Conservation (phyloP, 352 stramenopile species). For the Phytophthora sansomeana region DNA sequence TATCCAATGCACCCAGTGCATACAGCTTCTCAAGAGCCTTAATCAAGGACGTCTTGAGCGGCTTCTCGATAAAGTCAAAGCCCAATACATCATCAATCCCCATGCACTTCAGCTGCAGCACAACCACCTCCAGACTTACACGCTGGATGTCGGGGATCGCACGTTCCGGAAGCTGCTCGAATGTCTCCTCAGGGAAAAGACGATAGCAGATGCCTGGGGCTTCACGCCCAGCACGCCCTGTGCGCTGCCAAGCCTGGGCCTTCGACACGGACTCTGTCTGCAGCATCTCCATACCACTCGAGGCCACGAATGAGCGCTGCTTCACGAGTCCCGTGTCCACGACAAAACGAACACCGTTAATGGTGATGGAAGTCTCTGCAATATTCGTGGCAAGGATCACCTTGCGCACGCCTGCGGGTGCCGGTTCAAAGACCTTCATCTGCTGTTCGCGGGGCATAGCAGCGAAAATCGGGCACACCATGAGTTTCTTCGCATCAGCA, state of each 20-base stretch:
- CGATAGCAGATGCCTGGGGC: conserved; percentile 83
- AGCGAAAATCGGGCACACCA: conserved; percentile 96
- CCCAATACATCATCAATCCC: conserved; percentile 83
- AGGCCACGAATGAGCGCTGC: conserved; percentile 88
- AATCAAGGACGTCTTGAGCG: conserved; percentile 73
- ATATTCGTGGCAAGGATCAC: conserved; percentile 97
- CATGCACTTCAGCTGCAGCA: conserved; percentile 90
- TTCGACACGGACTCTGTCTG: conserved; percentile 90
- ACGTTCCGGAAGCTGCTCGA: conserved; percentile 80
- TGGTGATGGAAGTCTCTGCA: conserved; percentile 98
- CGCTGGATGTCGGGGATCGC: conserved; percentile 88
- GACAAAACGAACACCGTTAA: conserved; percentile 95
- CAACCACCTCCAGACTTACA: conserved; percentile 85
- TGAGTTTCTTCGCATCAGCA: conserved; percentile 71
- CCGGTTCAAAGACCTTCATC: conserved; percentile 93
- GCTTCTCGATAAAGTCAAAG: conserved; percentile 92
- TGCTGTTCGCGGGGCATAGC: conserved; percentile 96
- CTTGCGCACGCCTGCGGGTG: conserved; percentile 85
- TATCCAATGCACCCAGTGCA: conserved; percentile 73
- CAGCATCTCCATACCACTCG: conserved; percentile 90
- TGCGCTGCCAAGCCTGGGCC: conserved; percentile 92
- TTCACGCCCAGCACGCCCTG: conserved; percentile 89
- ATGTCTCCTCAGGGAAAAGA: conserved; percentile 86
- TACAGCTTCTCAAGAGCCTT: conserved; percentile 89
- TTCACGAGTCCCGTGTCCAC: conserved; percentile 91